Evolutionary conservation across 139 green algal species (phyloP).

Genomic region (Zygnema cylindricum): DNA sequence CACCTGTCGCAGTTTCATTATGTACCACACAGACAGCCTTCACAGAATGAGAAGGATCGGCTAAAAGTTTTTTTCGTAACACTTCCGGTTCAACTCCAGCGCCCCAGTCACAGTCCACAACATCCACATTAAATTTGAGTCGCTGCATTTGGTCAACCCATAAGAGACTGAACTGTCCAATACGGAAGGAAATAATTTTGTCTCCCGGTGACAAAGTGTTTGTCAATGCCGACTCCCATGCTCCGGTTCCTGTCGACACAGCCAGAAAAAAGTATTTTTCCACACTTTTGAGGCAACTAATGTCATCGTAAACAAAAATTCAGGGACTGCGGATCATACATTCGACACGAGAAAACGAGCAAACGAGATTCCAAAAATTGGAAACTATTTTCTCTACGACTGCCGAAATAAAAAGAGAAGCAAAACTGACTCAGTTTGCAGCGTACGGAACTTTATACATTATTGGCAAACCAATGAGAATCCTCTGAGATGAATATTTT

Average conservation of each 20-base stretch:
- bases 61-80: slow-evolving; percentile 74
- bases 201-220: slow-evolving; percentile 96
- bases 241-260: slow-evolving; percentile 75
- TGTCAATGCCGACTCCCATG: slow-evolving; percentile 89
- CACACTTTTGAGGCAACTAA: too few relatives aligned
- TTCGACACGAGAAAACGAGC: too few relatives aligned
- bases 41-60: slow-evolving; percentile 86
- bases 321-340: too few relatives aligned
- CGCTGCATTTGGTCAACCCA: slow-evolving; percentile 78
- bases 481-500: too few relatives aligned
- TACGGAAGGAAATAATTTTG: slow-evolving; percentile 84
- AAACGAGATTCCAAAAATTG: too few relatives aligned
- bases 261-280: too few relatives aligned
- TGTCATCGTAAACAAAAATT: too few relatives aligned
- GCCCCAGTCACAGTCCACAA: slow-evolving; percentile 90
- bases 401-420: too few relatives aligned
- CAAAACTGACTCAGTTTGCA: too few relatives aligned
- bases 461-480: too few relatives aligned
- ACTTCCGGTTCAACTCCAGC: slow-evolving; percentile 83
- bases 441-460: too few relatives aligned
- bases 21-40: slow-evolving; percentile 95
- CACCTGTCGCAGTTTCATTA: slow-evolving; percentile 95
- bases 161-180: slow-evolving; percentile 93
- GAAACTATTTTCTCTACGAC: too few relatives aligned
- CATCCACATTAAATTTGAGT: slow-evolving; percentile 89